Percentiles rank a stretch among this genome's conserved stretches.
Conservation (phyloP, 1,284 basidiomycete genomes). For the Fistulinella cinereoalba region DNA sequence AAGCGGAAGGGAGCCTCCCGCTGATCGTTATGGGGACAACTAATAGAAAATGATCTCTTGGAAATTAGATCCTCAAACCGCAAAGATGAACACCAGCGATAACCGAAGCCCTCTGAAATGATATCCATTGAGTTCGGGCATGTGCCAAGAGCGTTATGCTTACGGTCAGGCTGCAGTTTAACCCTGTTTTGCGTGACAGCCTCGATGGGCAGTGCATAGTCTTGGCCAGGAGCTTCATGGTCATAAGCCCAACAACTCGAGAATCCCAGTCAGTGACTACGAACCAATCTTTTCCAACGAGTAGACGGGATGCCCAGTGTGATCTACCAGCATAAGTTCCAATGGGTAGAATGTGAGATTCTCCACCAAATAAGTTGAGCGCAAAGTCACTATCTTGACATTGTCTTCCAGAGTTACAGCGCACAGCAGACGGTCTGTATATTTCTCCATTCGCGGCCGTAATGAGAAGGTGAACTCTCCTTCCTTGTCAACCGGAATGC, state of each 20-base stretch:
- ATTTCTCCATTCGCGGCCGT: conserved; percentile 74
- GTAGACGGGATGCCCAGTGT: conserved; percentile 77
- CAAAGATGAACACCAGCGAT: conserved; percentile 89
- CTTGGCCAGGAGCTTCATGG: conserved; percentile 72
- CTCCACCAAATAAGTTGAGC: conserved; percentile 92
- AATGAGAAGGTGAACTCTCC: conserved; percentile 90
- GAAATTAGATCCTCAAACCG: conserved; percentile 89
- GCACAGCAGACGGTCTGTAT: conserved; percentile 83
- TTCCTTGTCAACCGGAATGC: conserved; percentile 91
- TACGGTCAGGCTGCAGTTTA: conserved; percentile 90
- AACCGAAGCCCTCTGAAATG: conserved; percentile 84
- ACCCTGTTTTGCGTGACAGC: conserved; percentile 84
- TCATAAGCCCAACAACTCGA: conserved; percentile 3
- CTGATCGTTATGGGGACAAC: conserved; percentile 80
- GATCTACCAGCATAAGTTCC: conserved; percentile 89
- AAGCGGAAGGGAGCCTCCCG: conserved; percentile 93
- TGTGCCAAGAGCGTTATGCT: conserved; percentile 31
- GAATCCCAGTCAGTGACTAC: conserved; percentile 29
- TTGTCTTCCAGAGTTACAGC: conserved; percentile 92
- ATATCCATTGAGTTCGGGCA: conserved; percentile 9
- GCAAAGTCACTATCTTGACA: conserved; percentile 92
- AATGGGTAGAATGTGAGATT: conserved; percentile 92
- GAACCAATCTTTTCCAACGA: conserved; percentile 84
- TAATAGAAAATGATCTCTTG: conserved; percentile 78
- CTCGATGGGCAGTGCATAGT: conserved; percentile 90